A percentile compares a stretch with the other conserved stretches of the same genome.
phyloP scores from a whole-genome alignment of 257 asterid genomes.

The Salvia miltiorrhiza region DNA sequence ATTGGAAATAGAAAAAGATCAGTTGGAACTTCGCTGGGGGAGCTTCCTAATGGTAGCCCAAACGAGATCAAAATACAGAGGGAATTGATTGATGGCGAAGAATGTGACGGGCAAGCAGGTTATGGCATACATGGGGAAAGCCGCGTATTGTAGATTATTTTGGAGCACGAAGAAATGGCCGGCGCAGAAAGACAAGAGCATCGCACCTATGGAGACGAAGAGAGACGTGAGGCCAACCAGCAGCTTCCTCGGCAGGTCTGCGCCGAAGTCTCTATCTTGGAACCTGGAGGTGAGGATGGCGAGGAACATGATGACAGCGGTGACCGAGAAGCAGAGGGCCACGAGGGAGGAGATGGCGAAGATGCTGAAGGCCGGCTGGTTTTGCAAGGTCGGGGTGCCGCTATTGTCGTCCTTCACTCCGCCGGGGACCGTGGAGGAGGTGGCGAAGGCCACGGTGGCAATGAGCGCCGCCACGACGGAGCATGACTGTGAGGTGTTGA shows the following conservation, averaged over 20 bases:
- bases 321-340: conserved; percentile 52
- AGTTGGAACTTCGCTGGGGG: conserved; percentile 35
- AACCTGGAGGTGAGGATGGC: conserved; percentile 53
- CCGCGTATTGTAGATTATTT: conserved; percentile 20
- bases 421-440: conserved; percentile 50
- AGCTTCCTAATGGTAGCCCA: conserved; percentile 29
- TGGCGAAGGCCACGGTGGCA: conserved; percentile 64
- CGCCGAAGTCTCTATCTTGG: conserved; percentile 39
- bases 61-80: conserved; percentile 44
- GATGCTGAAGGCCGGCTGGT: conserved; percentile 29
- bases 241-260: conserved; percentile 38
- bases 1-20: neutral
- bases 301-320: conserved; percentile 48
- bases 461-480: conserved; percentile 61
- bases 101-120: conserved; percentile 51
- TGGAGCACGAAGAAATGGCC: conserved; percentile 47
- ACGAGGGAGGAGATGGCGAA: conserved; percentile 46
- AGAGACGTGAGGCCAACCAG: conserved; percentile 42
- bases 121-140: conserved; percentile 35
- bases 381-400: conserved; percentile 33
- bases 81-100: conserved; percentile 42
- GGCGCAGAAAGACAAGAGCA: conserved; percentile 49
- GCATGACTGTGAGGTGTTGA: conserved; percentile 50
- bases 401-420: conserved; percentile 21
- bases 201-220: conserved; percentile 45